phyloP scores from a whole-genome alignment of 2,329 filamentous ascomycete genomes.

The Sordariomycetes sp. region DNA sequence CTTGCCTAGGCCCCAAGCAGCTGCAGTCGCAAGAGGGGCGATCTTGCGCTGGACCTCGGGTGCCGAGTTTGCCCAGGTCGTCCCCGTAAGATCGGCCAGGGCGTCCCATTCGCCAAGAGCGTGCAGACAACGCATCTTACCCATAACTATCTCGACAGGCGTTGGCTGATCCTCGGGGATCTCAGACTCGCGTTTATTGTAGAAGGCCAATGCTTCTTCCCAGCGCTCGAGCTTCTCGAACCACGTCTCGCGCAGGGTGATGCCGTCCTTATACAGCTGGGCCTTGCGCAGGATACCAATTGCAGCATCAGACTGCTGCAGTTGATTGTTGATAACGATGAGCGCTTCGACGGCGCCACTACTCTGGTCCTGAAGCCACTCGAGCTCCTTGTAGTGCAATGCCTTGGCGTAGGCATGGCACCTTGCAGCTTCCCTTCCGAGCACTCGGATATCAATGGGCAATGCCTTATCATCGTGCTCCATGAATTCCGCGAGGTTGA shows the following conservation, averaged over 20 bases:
- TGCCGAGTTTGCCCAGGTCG: conserved; percentile 86
- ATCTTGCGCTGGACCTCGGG: conserved; percentile 84
- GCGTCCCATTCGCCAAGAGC: conserved; percentile 97
- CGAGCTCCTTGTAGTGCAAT: conserved; percentile 95
- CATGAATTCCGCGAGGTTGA: conserved; percentile 99
- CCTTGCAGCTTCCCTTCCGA: conserved; percentile 89
- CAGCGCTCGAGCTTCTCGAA: conserved; percentile 97
- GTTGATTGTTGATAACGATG: conserved; percentile 98
- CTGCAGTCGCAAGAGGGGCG: conserved; percentile 86
- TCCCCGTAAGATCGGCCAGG: conserved; percentile 77
- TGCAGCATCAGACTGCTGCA: conserved; percentile 96
- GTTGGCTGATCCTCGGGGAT: conserved; percentile 44
- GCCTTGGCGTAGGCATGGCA: conserved; percentile 98
- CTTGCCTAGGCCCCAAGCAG: conserved; percentile 91
- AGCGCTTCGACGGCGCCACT: conserved; percentile 91
- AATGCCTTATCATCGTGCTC: conserved; percentile 98
- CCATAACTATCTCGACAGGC: conserved; percentile 95
- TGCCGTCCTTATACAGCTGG: conserved; percentile 85
- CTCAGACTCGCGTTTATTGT: conserved; percentile 75
- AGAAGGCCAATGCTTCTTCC: conserved; percentile 92
- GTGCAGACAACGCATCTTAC: conserved; percentile 97
- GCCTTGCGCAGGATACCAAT: conserved; percentile 96
- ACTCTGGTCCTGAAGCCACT: conserved; percentile 96
- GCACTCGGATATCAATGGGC: conserved; percentile 89
- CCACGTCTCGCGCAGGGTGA: conserved; percentile 95